Evolutionary conservation across 371 early-diverging fungal genomes (phyloP).

Genomic region (Dichotomocladium elegans): DNA sequence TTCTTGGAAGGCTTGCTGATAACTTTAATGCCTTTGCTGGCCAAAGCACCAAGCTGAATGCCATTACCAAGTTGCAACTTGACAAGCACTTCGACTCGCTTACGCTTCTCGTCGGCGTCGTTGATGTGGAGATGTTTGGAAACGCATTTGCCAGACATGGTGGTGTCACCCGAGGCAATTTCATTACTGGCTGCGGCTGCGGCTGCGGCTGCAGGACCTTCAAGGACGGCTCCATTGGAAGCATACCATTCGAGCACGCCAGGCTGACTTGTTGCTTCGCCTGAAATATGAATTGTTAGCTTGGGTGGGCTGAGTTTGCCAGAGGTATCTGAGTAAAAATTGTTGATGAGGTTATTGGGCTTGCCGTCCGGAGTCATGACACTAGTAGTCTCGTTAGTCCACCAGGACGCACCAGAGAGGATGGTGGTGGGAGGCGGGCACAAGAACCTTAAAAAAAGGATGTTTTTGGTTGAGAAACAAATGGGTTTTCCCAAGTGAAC

Average conservation of each 20-base stretch:
- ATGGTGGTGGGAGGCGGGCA: conserved; percentile 72
- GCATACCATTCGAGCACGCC: conserved; percentile 31
- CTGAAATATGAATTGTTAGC: conserved; percentile 29
- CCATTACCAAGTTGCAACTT: conserved; percentile 65
- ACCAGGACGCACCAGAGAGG: conserved; percentile 61
- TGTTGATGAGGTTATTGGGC: neutral
- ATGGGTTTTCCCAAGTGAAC: conserved; percentile 28
- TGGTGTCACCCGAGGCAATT: conserved; percentile 25
- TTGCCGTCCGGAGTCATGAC: neutral
- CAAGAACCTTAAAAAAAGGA: conserved; percentile 40
- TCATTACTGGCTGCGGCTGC: conserved; percentile 10
- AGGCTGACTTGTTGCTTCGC: conserved; percentile 25
- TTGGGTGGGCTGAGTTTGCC: conserved; percentile 16
- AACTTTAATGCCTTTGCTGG: conserved; percentile 78
- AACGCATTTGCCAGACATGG: conserved; percentile 65
- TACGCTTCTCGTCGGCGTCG: conserved; percentile 81
- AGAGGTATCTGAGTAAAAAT: neutral
- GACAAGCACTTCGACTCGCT: conserved; percentile 70
- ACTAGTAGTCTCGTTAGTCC: conserved; percentile 20
- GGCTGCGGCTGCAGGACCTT: conserved; percentile 8
- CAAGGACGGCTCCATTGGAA: conserved; percentile 18
- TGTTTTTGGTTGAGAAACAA: conserved; percentile 10
- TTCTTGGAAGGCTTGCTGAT: conserved; percentile 87
- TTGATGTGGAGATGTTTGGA: conserved; percentile 82
- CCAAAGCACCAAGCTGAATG: conserved; percentile 60